Base-by-base conservation (phyloP, 352 stramenopile genomes). In the Phytophthora parvispora region DNA sequence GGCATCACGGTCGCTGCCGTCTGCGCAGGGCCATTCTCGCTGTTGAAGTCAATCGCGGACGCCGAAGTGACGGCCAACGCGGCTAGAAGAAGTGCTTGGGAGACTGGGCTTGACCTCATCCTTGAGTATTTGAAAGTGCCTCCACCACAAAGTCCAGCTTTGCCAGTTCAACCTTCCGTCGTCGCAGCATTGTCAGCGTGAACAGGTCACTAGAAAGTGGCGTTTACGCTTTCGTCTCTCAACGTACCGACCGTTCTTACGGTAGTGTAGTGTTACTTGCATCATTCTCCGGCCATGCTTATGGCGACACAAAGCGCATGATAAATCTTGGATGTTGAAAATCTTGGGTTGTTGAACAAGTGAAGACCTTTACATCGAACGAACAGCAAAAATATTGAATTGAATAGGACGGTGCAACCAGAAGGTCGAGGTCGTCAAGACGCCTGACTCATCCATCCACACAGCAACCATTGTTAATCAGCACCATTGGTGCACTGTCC, bases 1-100 rank as follows among this genome's bases (percentile, higher is more conserved):
- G 67, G 60, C 9, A 57, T 43, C 16, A 71, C 54, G 5, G 49
- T 74, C 22, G 13, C 67, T 67, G 54, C 60, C 9, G 38, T 74
- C 20, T 70, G 67, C 4, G 20, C 13, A 25, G 57, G 53, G 29
- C 65, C 54, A 22, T 63, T 62, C 2, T 43, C 31, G n/a, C 40
- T 25, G 15, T 32, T 31, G 15, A 74, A 74, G 38, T 69, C 60
- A 1, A 74, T 59, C 32, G 67, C 60, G 15, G 54, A 60, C 18
- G 54, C 56, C 18, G 66, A 70, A 4, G 67, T 58, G 2, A 43
- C 40, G 3, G 28, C 54, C 48, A 70, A 60, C 20, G 67, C 60
- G 29, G 60, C 49, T 9, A 50, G 54, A 18, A 70, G 22, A 28
- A 65, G n/a, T 9, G 55, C 54, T 8, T 47, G 64, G 4, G 36